Conservation (phyloP, 225 moss, liverwort and hornwort species). For the Lunularia cruciata region DNA sequence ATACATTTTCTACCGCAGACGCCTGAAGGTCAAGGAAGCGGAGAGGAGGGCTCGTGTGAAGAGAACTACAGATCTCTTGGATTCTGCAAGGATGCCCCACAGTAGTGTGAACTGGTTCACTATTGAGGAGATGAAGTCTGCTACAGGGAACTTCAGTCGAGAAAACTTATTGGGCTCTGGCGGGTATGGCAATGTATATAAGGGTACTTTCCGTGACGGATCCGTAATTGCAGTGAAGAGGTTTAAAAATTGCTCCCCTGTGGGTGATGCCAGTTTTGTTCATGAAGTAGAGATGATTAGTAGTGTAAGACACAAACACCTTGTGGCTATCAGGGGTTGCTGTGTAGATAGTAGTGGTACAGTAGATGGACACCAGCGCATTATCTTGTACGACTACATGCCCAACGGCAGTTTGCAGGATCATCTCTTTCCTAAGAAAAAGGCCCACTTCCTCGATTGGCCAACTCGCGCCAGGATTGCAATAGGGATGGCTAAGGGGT, state of each 20-base stretch:
- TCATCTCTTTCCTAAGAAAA: constrained; percentile 58
- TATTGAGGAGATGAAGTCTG: constrained; percentile 64
- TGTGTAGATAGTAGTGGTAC: constrained; percentile 63
- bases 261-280: constrained; percentile 76
- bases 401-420: constrained; percentile 81
- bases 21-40: constrained; percentile 8
- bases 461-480: constrained; percentile 65
- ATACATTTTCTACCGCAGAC: not conserved
- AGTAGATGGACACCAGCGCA: constrained; percentile 52
- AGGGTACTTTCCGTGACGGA: constrained; percentile 63
- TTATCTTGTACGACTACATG: constrained; percentile 88
- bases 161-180: constrained; percentile 73
- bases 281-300: constrained; percentile 85
- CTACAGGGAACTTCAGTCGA: constrained; percentile 65
- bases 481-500: constrained; percentile 72
- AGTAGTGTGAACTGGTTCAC: constrained; percentile 47
- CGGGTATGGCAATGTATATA: constrained; percentile 83
- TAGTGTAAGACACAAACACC: constrained; percentile 68
- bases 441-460: constrained; percentile 45
- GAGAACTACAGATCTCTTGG: constrained; percentile 18
- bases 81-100: constrained; percentile 18
- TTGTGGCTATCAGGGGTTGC: constrained; percentile 79
- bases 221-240: constrained; percentile 78
- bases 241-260: constrained; percentile 75
- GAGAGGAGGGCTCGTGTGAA: constrained; percentile 19